Base-by-base conservation (phyloP, 495 filamentous ascomycete genomes). In the Amphirosellinia nigrospora region DNA sequence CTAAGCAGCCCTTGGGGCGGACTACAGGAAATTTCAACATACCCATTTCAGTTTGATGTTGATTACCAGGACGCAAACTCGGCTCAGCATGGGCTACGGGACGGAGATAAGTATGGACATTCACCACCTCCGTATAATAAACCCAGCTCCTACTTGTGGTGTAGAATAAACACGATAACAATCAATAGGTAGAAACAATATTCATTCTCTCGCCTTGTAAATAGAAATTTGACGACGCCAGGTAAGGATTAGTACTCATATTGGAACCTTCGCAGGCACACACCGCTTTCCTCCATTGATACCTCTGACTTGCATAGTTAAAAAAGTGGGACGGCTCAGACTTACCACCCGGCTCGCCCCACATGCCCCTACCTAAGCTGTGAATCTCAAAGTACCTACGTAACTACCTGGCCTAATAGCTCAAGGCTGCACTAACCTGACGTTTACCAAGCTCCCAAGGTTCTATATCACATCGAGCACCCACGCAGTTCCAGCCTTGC, bases 361-460 rank as follows among this genome's bases (percentile, higher is more conserved):
- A 36, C 30, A n/a, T 36, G 21, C 30, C 10, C 34, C 34, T 36
- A n/a, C 30, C 28, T 48, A 10, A 23, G n/a, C 19, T 23, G 5
- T 21, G 45, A 46, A 46, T 21, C 43, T 48, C 21, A 15, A 32
- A 16, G 50, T 55, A 55, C 50, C 26, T 55, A 55, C n/a, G 26
- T 55, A 39, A 23, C 0, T 23, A 23, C 45, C n/a, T 48, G 43
- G 6, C n/a, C 7, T 36, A 36, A 36, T 50, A 21, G 43, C n/a
- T 62, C 70, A 67, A 80, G 79, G 78, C 79, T 81, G 70, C 77
- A 79, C 70, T 64, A 70, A 70, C 74, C 79, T 80, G 77, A 81
- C 79, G 79, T 63, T 48, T 32, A 32, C 67, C 36, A 43, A 66
- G 64, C 53, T 61, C 38, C 43, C 32, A 34, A 68, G 52, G 11